phyloP scores from a whole-genome alignment of 176 grass and related monocot species.

The Phragmites australis region DNA sequence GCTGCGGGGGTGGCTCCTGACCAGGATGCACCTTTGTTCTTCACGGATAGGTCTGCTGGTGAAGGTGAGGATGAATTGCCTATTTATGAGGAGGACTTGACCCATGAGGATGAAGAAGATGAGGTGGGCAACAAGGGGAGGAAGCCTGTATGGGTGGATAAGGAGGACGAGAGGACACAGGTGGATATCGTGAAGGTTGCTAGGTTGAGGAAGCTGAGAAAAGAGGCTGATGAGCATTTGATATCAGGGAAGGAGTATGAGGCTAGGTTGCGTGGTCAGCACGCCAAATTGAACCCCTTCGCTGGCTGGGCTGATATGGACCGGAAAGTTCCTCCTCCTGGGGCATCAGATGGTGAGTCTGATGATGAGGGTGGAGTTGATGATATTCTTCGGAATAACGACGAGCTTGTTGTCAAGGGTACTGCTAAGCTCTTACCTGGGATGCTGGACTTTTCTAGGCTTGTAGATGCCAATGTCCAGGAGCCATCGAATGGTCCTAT shows the following conservation, averaged over 20 bases:
- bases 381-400: conserved; percentile 53
- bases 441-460: conserved; percentile 71
- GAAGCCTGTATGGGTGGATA: conserved; percentile 74
- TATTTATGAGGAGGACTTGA: conserved; percentile 57
- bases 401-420: conserved; percentile 54
- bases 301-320: conserved; percentile 62
- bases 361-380: conserved; percentile 50
- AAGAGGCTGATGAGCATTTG: conserved; percentile 50
- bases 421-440: conserved; percentile 63
- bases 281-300: conserved; percentile 73
- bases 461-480: conserved; percentile 67
- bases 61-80: conserved; percentile 35
- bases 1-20: neutral
- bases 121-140: conserved; percentile 11
- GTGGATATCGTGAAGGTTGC: conserved; percentile 62
- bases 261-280: conserved; percentile 50
- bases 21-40: conserved; percentile 45
- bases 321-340: conserved; percentile 4
- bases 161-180: conserved; percentile 57
- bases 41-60: conserved; percentile 54
- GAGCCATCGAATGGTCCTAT: conserved; percentile 62
- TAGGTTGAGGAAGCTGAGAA: conserved; percentile 78
- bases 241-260: conserved; percentile 74
- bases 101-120: neutral
- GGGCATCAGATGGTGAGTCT: conserved; percentile 26